phyloP scores from a whole-genome alignment of 2,329 filamentous ascomycete genomes.

The Ceratocystis colombiana region DNA sequence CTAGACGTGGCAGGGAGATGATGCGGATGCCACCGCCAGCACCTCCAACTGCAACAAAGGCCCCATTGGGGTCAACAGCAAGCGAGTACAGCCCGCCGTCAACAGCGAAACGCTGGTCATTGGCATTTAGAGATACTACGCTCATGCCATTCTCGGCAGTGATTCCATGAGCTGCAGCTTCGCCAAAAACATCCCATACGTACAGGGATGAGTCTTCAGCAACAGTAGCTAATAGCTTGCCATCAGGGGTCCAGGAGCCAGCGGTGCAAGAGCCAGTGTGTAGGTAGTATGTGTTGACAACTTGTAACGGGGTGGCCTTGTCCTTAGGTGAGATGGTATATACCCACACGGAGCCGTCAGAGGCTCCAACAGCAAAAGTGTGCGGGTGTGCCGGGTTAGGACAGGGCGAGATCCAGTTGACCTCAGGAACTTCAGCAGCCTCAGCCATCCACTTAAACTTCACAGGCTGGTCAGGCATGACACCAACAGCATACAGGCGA shows the following conservation, averaged over 20 bases:
- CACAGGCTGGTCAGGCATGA: constrained; percentile 40
- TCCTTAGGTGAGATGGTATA: constrained; percentile 70
- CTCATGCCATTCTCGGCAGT: constrained; percentile 48
- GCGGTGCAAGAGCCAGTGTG: constrained; percentile 81
- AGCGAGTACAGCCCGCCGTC: constrained; percentile 87
- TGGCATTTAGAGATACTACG: constrained; percentile 64
- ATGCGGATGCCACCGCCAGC: constrained; percentile 78
- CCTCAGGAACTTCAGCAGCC: constrained; percentile 81
- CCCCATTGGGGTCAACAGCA: constrained; percentile 67
- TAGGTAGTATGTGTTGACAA: constrained; percentile 84
- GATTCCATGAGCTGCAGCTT: constrained; percentile 51
- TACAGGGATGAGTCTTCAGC: constrained; percentile 80
- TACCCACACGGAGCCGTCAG: constrained; percentile 90
- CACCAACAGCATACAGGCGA: constrained; percentile 52
- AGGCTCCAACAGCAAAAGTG: constrained; percentile 75
- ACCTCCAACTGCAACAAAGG: constrained; percentile 76
- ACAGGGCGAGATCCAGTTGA: constrained; percentile 79
- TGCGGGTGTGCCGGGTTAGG: constrained; percentile 63
- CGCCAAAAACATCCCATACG: constrained; percentile 85
- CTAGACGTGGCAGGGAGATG: constrained; percentile 64
- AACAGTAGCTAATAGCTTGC: constrained; percentile 75
- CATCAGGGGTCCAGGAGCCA: constrained; percentile 82
- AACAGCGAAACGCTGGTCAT: constrained; percentile 83
- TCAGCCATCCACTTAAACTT: constrained; percentile 58
- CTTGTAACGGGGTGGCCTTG: constrained; percentile 53